Conservation (phyloP, 2,329 filamentous ascomycete genomes). For the Plenodomus tracheiphilus region DNA sequence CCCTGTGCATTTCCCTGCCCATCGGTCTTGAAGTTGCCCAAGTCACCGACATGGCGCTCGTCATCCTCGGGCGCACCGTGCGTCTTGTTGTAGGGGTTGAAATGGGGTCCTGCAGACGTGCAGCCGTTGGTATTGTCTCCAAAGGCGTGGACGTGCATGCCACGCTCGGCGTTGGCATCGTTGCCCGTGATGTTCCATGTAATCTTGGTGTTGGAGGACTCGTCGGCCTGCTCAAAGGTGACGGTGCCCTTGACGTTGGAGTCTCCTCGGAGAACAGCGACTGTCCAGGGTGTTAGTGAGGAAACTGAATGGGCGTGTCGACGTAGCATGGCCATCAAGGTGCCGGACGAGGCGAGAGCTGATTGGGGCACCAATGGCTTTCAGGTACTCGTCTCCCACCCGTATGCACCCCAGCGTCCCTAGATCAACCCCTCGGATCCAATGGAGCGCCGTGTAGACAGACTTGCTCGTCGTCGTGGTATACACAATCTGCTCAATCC, state of each 20-base stretch:
- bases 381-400: constrained; percentile 24
- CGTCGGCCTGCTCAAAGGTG: constrained; percentile 88
- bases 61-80: constrained; percentile 86
- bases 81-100: constrained; percentile 93
- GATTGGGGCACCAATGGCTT: constrained; percentile 32
- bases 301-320: too few species aligned
- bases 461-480: constrained; percentile 9
- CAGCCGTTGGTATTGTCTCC: constrained; percentile 99
- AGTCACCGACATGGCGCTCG: constrained; percentile 91
- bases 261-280: constrained; percentile 97
- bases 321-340: constrained; percentile 33
- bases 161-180: constrained; percentile 93
- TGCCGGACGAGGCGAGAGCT: constrained; percentile 17
- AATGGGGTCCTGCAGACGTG: constrained; percentile 97
- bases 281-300: constrained; percentile 55
- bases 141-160: constrained; percentile 98
- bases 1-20: constrained; percentile 88
- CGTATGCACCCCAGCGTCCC: too few species aligned
- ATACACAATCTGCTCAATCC: constrained; percentile 63
- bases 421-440: not conserved
- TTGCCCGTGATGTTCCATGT: constrained; percentile 91
- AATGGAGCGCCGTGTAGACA: constrained; percentile 8
- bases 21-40: constrained; percentile 97
- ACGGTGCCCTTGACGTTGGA: constrained; percentile 93
- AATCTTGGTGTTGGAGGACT: constrained; percentile 81